A percentile compares a stretch with the other conserved stretches of the same genome.
phyloP scores from a whole-genome alignment of 768 basidiomycete genomes.

The Trametes gibbosa region DNA sequence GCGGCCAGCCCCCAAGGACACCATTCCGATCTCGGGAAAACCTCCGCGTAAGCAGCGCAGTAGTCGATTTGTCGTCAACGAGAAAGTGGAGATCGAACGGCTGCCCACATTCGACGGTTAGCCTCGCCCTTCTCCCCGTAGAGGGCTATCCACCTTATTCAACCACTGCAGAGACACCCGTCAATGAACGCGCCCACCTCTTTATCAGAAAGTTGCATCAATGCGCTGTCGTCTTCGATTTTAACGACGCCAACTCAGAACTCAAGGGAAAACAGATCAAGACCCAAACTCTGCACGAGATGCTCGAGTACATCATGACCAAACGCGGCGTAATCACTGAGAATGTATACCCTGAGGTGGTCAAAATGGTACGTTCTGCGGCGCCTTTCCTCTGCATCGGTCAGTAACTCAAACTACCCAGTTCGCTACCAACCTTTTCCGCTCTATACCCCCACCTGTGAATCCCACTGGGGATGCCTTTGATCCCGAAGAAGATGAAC shows the following conservation, averaged over 20 bases:
- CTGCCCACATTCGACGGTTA: slow-evolving; percentile 86
- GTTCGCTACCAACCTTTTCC: slow-evolving; percentile 98
- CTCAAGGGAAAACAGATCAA: slow-evolving; percentile 98
- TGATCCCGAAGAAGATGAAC: slow-evolving; percentile 99
- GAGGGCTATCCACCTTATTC: slow-evolving; percentile 1
- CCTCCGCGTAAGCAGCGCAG: slow-evolving; percentile 97
- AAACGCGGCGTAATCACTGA: slow-evolving; percentile 96
- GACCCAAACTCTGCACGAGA: slow-evolving; percentile 94
- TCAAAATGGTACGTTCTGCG: slow-evolving; percentile 78
- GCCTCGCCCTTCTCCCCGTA: slow-evolving; percentile 24
- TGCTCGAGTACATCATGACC: slow-evolving; percentile 98
- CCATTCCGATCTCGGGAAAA: slow-evolving; percentile 94
- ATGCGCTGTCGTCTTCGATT: slow-evolving; percentile 96
- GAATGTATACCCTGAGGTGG: slow-evolving; percentile 97
- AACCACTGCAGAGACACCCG: slow-evolving; percentile 69
- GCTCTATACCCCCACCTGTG: slow-evolving; percentile 98
- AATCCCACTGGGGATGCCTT: slow-evolving; percentile 98
- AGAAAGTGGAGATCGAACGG: slow-evolving; percentile 94
- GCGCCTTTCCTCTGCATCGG: background rate
- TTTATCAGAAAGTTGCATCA: slow-evolving; percentile 96
- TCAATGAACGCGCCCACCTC: slow-evolving; percentile 82
- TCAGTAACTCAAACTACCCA: slow-evolving; percentile 33
- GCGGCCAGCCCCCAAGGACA: slow-evolving; percentile 82
- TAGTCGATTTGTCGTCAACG: slow-evolving; percentile 93
- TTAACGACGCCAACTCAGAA: slow-evolving; percentile 95